Conservation (phyloP, 2,329 filamentous ascomycete species). For the Lachnellula hyalina region DNA sequence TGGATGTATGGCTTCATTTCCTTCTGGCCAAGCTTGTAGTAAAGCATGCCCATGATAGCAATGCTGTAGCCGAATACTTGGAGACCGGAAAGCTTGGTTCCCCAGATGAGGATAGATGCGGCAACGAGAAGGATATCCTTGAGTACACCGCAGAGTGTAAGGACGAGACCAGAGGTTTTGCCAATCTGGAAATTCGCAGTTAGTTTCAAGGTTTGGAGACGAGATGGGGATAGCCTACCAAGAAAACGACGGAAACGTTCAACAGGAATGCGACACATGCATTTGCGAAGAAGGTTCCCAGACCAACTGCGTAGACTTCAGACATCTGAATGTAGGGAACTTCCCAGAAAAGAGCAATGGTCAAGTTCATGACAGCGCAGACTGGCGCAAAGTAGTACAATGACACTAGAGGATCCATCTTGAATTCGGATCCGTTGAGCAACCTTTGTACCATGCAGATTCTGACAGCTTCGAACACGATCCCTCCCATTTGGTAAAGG, state of each 20-base stretch:
- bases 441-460: slow-evolving; percentile 81
- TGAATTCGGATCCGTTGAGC: slow-evolving; percentile 77
- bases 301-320: slow-evolving; percentile 69
- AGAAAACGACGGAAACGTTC: slow-evolving; percentile 80
- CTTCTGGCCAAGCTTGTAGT: slow-evolving; percentile 82
- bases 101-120: slow-evolving; percentile 78
- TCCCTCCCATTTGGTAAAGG: slow-evolving; percentile 71
- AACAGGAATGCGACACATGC: slow-evolving; percentile 74
- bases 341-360: slow-evolving; percentile 69
- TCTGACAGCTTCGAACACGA: slow-evolving; percentile 76
- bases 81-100: slow-evolving; percentile 65
- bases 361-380: slow-evolving; percentile 75
- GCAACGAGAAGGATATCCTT: slow-evolving; percentile 81
- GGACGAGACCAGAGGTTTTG: slow-evolving; percentile 79
- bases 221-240: slow-evolving; percentile 52
- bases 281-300: slow-evolving; percentile 68
- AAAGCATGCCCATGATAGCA: slow-evolving; percentile 71
- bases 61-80: slow-evolving; percentile 83
- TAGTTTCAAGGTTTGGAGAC: slow-evolving; percentile 5
- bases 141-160: slow-evolving; percentile 81
- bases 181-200: slow-evolving; percentile 57
- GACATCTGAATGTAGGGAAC: slow-evolving; percentile 62
- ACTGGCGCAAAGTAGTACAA: slow-evolving; percentile 87
- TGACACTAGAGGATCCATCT: slow-evolving; percentile 86
- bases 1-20: slow-evolving; percentile 74